Evolutionary conservation across 179 eudicot species (phyloP).

Genomic region (Beta macrorhiza): DNA sequence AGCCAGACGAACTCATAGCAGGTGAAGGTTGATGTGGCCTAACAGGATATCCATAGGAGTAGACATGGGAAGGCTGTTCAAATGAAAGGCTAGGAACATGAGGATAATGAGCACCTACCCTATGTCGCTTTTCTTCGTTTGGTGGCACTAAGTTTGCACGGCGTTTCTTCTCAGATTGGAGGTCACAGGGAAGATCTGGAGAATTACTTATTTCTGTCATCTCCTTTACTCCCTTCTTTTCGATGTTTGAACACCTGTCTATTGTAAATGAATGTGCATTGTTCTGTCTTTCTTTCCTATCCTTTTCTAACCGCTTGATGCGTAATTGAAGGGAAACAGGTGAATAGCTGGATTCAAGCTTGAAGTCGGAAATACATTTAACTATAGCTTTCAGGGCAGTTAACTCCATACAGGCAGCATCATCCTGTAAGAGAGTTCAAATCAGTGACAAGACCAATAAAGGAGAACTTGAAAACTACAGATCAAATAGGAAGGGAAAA

Average conservation of each 20-base stretch:
- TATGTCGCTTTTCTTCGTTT: neutral
- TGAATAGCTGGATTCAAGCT: constrained; percentile 25
- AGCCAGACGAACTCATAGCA: neutral
- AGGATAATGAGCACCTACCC: neutral
- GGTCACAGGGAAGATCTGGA: neutral
- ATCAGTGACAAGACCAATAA: neutral
- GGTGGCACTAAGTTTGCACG: neutral
- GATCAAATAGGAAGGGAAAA: neutral
- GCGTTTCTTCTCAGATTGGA: constrained; percentile 12
- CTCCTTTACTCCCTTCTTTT: neutral
- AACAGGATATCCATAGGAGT: constrained; percentile 7
- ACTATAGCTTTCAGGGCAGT: constrained; percentile 23
- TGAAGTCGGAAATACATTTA: constrained; percentile 22
- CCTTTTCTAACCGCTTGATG: constrained; percentile 19
- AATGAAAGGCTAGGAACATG: neutral
- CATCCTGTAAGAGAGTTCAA: constrained; percentile 21
- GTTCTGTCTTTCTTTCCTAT: constrained; percentile 1
- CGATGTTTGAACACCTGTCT: neutral
- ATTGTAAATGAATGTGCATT: neutral
- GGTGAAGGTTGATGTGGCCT: neutral
- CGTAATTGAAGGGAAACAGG: neutral
- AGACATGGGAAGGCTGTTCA: neutral
- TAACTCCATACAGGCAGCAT: constrained; percentile 19
- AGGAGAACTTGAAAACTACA: neutral
- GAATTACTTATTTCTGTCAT: neutral